phyloP scores from a whole-genome alignment of 2,329 filamentous ascomycete species.

The Scedosporium aurantiacum region DNA sequence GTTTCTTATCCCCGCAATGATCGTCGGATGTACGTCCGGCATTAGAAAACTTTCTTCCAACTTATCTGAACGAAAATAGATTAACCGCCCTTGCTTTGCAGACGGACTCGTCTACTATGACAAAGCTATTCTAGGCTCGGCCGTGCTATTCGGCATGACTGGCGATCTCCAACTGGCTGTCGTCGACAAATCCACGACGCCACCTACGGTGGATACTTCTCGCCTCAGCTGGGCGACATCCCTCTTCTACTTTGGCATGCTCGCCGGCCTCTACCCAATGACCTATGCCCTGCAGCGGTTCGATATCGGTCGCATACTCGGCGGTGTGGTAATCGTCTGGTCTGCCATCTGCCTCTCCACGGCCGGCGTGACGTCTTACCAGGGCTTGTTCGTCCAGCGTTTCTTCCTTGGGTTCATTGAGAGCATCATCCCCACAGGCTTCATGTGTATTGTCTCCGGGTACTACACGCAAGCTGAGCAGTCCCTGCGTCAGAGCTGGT shows the following conservation, averaged over 20 bases:
- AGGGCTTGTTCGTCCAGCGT: constrained; percentile 54
- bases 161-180: constrained; percentile 51
- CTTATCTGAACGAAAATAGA: not conserved
- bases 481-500: constrained; percentile 53
- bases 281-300: constrained; percentile 60
- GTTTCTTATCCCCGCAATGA: constrained; percentile 59
- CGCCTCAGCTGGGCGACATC: constrained; percentile 68
- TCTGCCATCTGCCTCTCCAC: constrained; percentile 56
- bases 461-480: constrained; percentile 59
- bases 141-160: constrained; percentile 68
- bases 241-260: constrained; percentile 71
- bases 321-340: constrained; percentile 54
- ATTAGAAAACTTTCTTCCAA: not conserved
- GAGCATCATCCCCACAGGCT: constrained; percentile 53
- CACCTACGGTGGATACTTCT: constrained; percentile 51
- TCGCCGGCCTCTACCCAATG: constrained; percentile 63
- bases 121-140: constrained; percentile 62
- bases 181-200: constrained; percentile 27
- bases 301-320: constrained; percentile 52
- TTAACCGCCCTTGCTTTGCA: constrained; percentile 8
- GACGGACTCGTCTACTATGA: constrained; percentile 33
- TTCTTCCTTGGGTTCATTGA: constrained; percentile 56
- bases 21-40: constrained; percentile 32
- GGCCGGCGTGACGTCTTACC: constrained; percentile 51
- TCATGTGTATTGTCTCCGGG: constrained; percentile 51